Evolutionary conservation across 2,329 filamentous ascomycete genomes (phyloP), one percentile per base, ranked within the genome.

Genomic region (Fusarium anguioides): DNA sequence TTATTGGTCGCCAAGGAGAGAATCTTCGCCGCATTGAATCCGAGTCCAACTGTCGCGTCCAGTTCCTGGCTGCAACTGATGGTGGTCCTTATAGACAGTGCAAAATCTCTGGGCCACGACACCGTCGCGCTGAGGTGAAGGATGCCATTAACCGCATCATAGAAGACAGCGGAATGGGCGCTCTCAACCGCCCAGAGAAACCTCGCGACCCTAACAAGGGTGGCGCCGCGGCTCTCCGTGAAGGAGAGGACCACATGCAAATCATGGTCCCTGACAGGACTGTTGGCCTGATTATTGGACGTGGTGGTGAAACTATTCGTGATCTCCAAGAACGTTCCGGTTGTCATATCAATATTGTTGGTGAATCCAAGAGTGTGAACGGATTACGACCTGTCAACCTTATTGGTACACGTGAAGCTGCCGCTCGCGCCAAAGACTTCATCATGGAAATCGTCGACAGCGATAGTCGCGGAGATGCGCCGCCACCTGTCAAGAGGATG

Each of bases 221-320:
- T 15, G 79, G 77, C n/a, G 76, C 76, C 10, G 70, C 77, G 49
- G 84, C 86, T 40, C 82, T 92, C 60, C 88, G 90, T 63, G 92
- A 95, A 60, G 92, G 91, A 60, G 94, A 97, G 77, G 91, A 95
- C 71, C 92, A 89, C 75, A 89, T 94, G 75, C 93, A 97, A 79
- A 96, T 97, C 73, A 96, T 97, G 92, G 94, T 97, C 18, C 94
- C 94, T 44, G 94, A 97, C 80, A 90, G 93, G 73, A 97, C 94
- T 10, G 94, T 97, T 61, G 94, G 94, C 49, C 83, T 97, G 42
- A 97, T 97, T 72, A 97, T 97, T 75, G 94, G 94, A n/a, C 91
- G 94, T 70, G 93, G 93, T 37, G 94, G 94, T 60, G 94, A 97
- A 80, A 97, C 94, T 2, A 97, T 97, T 73, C 90, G 93, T 74